Base-by-base conservation (phyloP, 805 yeast genomes). In the Metschnikowia sp. region DNA sequence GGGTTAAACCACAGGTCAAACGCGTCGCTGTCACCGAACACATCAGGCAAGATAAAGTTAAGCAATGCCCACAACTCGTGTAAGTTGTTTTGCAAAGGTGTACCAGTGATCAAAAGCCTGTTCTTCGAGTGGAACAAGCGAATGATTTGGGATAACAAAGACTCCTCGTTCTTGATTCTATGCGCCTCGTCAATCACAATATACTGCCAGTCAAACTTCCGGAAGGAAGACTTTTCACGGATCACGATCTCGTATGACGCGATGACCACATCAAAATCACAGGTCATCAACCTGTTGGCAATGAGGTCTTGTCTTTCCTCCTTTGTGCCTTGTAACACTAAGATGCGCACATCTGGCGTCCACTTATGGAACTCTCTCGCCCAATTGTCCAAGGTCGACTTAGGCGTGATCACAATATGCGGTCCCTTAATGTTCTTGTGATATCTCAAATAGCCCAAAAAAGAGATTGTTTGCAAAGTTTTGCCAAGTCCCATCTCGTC, bases 401-500 rank as follows among this genome's bases (percentile, higher is more conserved):
- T 86, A 4, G 95, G 95, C 2, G 85, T 86, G 58, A 86, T 78
- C 15, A 86, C 84, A 51, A 86, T 70, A 61, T 82, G 88, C 3
- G 95, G 95, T 3, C 94, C 94, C 35, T 72, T 74, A 30, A 78
- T 72, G 31, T 77, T 70, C 54, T 76, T 80, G 45, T 81, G 64
- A 58, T 80, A 84, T 51, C 94, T 73, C 36, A 86, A 67, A 59
- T 83, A 86, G 2, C 92, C 92, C 39, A 86, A 65, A 52, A 84
- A 83, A 8, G 92, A 79, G 53, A 86, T 86, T 0, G 92, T 86
- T 63, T 86, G 94, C 48, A 86, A 68, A 3, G 94, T 86, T 62
- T 86, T 86, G 56, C 94, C 94, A 51, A 86, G 67, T 1, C 94
- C 94, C 94, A 86, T 86, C 66, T 86, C 94, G 65, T 86, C 94